These are phyloP conservation scores for Alnus glutinosa DNA, from an alignment of 306 rosid genomes.

Conservation along the genomic window DNA sequence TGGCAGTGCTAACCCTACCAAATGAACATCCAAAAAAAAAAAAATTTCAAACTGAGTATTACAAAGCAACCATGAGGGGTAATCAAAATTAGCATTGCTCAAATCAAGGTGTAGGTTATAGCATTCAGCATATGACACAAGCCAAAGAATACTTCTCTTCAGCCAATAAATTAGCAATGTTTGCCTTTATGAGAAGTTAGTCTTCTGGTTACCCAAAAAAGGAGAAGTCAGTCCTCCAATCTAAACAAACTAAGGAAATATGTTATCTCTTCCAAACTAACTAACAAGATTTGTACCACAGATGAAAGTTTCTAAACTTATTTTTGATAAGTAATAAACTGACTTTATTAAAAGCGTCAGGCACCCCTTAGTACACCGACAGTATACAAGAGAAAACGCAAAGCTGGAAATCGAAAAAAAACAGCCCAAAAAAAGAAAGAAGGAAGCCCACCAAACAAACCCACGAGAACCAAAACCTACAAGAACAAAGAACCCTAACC, in stretches of 20 bases:
- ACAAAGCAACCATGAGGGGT: neutral
- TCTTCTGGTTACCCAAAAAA: no score
- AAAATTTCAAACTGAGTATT: neutral
- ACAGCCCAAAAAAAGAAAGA: no score
- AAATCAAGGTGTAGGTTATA: neutral
- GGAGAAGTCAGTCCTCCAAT: neutral
- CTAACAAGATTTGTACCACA: neutral
- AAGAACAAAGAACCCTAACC: no score
- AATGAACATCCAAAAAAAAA: neutral
- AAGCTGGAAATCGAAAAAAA: no score
- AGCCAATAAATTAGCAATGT: neutral
- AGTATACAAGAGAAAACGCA: no score
- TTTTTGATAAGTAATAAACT: no score
- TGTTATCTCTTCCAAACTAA: neutral
- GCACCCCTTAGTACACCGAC: no score
- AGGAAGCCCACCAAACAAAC: no score
- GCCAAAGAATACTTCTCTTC: neutral
- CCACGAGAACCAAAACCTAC: no score
- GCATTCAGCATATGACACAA: neutral
- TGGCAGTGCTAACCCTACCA: slow-evolving; percentile 33
- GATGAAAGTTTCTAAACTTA: neutral
- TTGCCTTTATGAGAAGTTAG: neutral
- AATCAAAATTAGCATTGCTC: neutral
- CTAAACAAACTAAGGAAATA: neutral
- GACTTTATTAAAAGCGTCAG: no score